Conservation (phyloP, 164 flowering plant species). For the Cinnamomum chago region DNA sequence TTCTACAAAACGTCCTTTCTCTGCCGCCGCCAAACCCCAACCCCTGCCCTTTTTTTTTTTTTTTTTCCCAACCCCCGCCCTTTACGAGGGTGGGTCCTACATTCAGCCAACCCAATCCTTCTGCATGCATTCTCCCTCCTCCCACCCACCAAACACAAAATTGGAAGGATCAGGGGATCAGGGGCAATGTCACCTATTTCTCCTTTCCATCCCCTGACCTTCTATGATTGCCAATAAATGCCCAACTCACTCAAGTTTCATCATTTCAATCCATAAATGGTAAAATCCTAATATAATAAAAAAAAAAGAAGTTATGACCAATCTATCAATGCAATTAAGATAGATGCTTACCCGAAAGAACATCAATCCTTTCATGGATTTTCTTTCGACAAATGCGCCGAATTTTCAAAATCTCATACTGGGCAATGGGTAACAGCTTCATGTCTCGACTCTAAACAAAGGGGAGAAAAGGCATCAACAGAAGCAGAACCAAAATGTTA, state of each 20-base stretch:
- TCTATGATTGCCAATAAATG: not conserved
- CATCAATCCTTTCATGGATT: constrained; percentile 76
- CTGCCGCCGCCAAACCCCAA: no score
- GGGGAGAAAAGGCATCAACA: not conserved
- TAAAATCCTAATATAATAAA: not conserved
- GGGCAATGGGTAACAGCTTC: constrained; percentile 54
- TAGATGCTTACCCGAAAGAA: constrained; percentile 50
- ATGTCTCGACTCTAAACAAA: constrained; percentile 63
- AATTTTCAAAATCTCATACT: constrained; percentile 42
- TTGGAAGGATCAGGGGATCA: not conserved
- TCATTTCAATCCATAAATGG: not conserved
- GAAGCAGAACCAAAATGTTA: not conserved
- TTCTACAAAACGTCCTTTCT: no score
- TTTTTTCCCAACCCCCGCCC: no score
- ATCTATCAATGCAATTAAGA: not conserved
- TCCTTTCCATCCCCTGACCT: not conserved
- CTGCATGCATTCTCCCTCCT: no score
- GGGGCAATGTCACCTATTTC: not conserved
- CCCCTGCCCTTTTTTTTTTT: no score
- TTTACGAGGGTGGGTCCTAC: no score
- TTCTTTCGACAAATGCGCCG: constrained; percentile 71
- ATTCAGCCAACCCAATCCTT: no score
- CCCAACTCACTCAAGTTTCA: not conserved
- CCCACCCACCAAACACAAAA: no score
- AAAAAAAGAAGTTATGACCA: not conserved